These are phyloP conservation scores for Heterobasidion parviporum DNA, from an alignment of 1,284 basidiomycete genomes.

Conservation along the genomic window DNA sequence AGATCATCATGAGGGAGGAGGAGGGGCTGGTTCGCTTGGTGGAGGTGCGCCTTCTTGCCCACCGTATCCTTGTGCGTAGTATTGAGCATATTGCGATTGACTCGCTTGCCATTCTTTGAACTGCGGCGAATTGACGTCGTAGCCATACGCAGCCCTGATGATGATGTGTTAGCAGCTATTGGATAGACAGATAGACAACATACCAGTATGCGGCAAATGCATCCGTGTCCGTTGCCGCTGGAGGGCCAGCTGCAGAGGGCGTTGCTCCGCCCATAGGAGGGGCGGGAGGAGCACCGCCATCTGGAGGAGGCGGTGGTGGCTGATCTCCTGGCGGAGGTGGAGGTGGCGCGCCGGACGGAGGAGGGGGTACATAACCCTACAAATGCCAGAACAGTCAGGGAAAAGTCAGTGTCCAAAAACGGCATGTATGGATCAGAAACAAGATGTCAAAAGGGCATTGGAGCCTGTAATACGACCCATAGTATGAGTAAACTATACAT, in stretches of 20 bases:
- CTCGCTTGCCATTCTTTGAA: constrained; percentile 74
- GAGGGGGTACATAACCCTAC: constrained; percentile 56
- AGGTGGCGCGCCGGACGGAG: constrained; percentile 47
- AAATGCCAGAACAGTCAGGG: background rate
- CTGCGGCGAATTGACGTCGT: constrained; percentile 76
- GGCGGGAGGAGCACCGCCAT: constrained; percentile 28
- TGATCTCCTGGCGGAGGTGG: constrained; percentile 59
- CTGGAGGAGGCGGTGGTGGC: constrained; percentile 47
- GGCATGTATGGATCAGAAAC: background rate
- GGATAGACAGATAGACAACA: constrained; percentile 11
- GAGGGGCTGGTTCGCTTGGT: constrained; percentile 29
- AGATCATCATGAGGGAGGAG: constrained; percentile 20
- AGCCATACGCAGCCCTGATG: constrained; percentile 78
- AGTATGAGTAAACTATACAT: constrained; percentile 29
- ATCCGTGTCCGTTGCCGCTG: constrained; percentile 45
- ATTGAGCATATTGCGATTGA: constrained; percentile 63
- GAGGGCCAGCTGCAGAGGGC: constrained; percentile 29
- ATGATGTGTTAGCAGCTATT: background rate
- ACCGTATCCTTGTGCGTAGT: constrained; percentile 38
- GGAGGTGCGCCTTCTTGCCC: constrained; percentile 21
- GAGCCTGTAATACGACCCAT: constrained; percentile 8
- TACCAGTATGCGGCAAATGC: constrained; percentile 70
- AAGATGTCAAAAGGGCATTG: constrained; percentile 4
- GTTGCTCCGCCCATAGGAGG: constrained; percentile 24
- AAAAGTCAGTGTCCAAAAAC: constrained; percentile 7